phyloP scores from a whole-genome alignment of 345 rosid species.

The Aegle marmelos region DNA sequence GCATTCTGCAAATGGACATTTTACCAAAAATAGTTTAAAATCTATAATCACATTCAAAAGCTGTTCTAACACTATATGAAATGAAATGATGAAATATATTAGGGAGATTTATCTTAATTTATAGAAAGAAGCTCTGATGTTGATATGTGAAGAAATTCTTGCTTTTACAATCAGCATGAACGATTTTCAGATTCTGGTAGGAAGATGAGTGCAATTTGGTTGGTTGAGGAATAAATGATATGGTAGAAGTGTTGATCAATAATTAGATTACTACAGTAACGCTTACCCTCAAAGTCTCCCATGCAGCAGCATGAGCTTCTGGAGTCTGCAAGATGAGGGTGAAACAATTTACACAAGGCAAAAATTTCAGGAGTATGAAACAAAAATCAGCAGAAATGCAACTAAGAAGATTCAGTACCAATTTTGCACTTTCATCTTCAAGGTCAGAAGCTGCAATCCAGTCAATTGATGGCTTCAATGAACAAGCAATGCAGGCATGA shows the following conservation, averaged over 20 bases:
- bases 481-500: slow-evolving; percentile 93
- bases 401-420: slow-evolving; percentile 37
- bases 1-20: slow-evolving; percentile 57
- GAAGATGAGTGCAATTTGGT: neutral
- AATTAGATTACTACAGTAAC: neutral
- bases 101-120: neutral
- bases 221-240: neutral
- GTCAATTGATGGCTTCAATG: slow-evolving; percentile 72
- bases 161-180: neutral
- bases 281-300: slow-evolving; percentile 80
- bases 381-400: slow-evolving; percentile 6
- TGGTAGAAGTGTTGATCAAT: neutral
- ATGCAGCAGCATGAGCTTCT: slow-evolving; percentile 78
- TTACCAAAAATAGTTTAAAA: neutral
- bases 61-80: neutral
- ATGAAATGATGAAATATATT: neutral
- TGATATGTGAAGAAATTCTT: neutral
- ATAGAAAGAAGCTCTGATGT: neutral
- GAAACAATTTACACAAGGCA: neutral
- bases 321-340: slow-evolving; percentile 58
- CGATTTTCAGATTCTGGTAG: neutral
- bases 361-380: neutral
- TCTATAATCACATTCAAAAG: neutral
- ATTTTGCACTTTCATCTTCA: slow-evolving; percentile 71
- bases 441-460: slow-evolving; percentile 99